phyloP scores from a whole-genome alignment of 1,284 basidiomycete species.

The Sparassis latifolia region DNA sequence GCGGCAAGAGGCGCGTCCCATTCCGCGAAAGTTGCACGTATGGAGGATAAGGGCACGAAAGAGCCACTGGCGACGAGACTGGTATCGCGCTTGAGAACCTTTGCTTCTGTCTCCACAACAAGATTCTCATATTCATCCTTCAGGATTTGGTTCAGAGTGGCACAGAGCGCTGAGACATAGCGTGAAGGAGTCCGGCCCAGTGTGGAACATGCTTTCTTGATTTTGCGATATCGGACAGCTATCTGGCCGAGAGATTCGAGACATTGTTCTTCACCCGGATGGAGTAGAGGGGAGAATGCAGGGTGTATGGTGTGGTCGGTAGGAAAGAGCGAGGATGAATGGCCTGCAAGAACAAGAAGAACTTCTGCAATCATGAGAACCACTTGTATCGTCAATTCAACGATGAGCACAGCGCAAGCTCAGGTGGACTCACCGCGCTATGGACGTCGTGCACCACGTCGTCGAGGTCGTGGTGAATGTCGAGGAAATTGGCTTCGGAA shows the following conservation, averaged over 20 bases:
- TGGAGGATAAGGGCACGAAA: constrained; percentile 76
- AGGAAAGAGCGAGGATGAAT: constrained; percentile 75
- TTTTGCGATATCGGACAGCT: constrained; percentile 64
- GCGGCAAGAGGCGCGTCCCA: constrained; percentile 81
- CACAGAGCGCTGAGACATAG: constrained; percentile 72
- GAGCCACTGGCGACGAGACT: constrained; percentile 66
- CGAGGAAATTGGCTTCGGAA: not conserved
- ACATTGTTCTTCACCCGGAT: constrained; percentile 81
- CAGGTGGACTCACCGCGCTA: not conserved
- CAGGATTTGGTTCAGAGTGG: constrained; percentile 66
- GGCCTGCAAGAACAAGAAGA: constrained; percentile 76
- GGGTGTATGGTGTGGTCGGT: constrained; percentile 52
- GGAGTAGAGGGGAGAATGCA: constrained; percentile 64
- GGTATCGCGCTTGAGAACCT: constrained; percentile 64
- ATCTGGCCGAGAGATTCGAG: constrained; percentile 69
- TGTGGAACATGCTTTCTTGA: constrained; percentile 48
- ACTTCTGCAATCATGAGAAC: constrained; percentile 74
- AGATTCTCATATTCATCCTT: constrained; percentile 76
- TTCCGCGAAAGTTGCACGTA: constrained; percentile 74
- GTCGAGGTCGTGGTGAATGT: not conserved
- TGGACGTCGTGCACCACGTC: not conserved
- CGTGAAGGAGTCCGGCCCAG: constrained; percentile 60
- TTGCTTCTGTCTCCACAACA: constrained; percentile 76
- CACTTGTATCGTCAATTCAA: constrained; percentile 2
- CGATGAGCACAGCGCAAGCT: not conserved